Conservation (phyloP, 169 alveolate species). For the Plasmodium sp. region DNA sequence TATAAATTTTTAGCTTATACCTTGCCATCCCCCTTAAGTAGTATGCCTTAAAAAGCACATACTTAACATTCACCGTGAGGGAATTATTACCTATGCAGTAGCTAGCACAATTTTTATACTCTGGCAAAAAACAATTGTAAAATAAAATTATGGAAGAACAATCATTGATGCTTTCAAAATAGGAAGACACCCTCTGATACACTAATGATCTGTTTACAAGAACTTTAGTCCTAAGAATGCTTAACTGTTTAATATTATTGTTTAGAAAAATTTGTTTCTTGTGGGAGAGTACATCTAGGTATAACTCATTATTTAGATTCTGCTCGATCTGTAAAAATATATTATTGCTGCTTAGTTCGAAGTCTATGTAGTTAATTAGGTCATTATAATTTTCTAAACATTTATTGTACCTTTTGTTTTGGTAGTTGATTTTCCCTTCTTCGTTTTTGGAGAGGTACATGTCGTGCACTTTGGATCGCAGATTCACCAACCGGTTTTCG, state of each 20-base stretch:
- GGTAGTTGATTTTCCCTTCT: constrained; percentile 60
- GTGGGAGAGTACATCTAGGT: constrained; percentile 43
- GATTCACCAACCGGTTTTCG: background rate
- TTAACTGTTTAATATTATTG: constrained; percentile 50
- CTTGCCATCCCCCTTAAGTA: constrained; percentile 74
- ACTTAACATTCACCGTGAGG: constrained; percentile 20
- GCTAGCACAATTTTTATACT: background rate
- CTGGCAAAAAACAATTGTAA: constrained; percentile 48
- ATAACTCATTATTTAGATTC: constrained; percentile 46
- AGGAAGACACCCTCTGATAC: constrained; percentile 34
- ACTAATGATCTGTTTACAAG: constrained; percentile 64
- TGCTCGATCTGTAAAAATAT: constrained; percentile 71
- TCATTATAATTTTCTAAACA: constrained; percentile 72
- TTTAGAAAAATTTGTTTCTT: background rate
- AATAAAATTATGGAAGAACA: constrained; percentile 61
- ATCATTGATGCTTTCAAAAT: constrained; percentile 63
- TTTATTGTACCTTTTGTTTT: constrained; percentile 43
- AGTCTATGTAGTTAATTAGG: constrained; percentile 66
- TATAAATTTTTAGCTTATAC: constrained; percentile 66
- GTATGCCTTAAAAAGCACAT: constrained; percentile 65
- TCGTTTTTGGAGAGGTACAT: constrained; percentile 53
- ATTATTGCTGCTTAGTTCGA: constrained; percentile 61
- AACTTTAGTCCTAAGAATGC: constrained; percentile 59
- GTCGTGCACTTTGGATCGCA: constrained; percentile 8
- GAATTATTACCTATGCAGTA: constrained; percentile 5